A percentile compares a stretch with the other conserved stretches of the same genome.
These are phyloP conservation scores for Boletus sp. DNA, from an alignment of 768 basidiomycete species.

Conservation along the genomic window DNA sequence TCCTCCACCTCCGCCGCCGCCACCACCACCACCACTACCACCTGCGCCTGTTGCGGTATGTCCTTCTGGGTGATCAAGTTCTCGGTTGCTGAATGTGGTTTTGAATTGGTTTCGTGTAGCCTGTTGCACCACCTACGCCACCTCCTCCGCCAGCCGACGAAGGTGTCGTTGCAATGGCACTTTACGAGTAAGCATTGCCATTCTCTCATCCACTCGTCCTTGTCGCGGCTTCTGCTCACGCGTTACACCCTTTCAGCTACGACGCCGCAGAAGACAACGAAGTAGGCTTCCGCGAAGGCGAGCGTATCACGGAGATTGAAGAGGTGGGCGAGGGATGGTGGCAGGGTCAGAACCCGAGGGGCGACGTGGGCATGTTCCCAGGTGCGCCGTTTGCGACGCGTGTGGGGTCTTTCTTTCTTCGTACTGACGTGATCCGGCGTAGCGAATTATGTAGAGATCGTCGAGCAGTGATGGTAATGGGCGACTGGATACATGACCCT, in stretches of 20 bases:
- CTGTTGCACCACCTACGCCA: slow-evolving; percentile 35
- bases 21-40: slow-evolving; percentile 42
- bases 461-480: slow-evolving; percentile 1
- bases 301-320: slow-evolving; percentile 75
- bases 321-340: slow-evolving; percentile 89
- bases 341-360: slow-evolving; percentile 61
- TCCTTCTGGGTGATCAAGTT: background rate
- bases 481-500: too few relatives aligned
- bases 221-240: slow-evolving; percentile 1
- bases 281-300: slow-evolving; percentile 80
- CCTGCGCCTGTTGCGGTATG: slow-evolving; percentile 41
- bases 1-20: slow-evolving; percentile 57
- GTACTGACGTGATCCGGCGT: too few relatives aligned
- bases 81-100: background rate
- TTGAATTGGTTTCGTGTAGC: slow-evolving; percentile 15
- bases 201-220: too few relatives aligned
- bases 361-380: slow-evolving; percentile 71
- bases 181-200: slow-evolving; percentile 59
- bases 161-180: slow-evolving; percentile 60
- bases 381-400: slow-evolving; percentile 41
- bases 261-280: slow-evolving; percentile 93
- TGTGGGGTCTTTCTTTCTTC: too few relatives aligned
- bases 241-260: slow-evolving; percentile 49
- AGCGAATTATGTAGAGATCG: slow-evolving; percentile 22
- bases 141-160: slow-evolving; percentile 55